Evolutionary conservation across 257 asterid genomes (phyloP).

Genomic region (Nicotiana knightiana): DNA sequence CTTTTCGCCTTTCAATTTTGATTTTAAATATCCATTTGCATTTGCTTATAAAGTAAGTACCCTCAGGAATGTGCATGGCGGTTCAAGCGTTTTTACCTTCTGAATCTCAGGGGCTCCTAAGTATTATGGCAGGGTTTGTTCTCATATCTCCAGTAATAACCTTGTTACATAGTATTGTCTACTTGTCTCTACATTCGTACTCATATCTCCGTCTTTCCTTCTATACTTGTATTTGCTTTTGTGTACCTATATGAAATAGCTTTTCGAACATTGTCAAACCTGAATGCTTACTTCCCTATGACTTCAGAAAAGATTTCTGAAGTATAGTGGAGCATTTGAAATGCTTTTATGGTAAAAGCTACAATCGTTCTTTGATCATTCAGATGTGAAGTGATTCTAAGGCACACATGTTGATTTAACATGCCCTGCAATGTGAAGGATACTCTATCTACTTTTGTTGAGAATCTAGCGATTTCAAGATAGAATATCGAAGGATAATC

Average conservation of each 20-base stretch:
- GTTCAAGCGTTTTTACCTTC: conserved; percentile 59
- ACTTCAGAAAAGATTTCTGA: not conserved
- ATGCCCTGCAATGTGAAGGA: not conserved
- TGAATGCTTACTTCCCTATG: not conserved
- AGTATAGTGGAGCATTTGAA: not conserved
- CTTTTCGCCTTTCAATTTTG: not conserved
- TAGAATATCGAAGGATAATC: not conserved
- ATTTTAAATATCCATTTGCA: not conserved
- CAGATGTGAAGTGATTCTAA: not conserved
- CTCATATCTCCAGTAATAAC: not conserved
- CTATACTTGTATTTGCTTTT: not conserved
- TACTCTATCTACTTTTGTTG: not conserved
- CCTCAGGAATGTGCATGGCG: conserved; percentile 77
- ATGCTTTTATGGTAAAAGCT: not conserved
- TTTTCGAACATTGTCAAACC: not conserved
- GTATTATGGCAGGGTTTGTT: conserved; percentile 52
- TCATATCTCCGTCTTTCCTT: not conserved
- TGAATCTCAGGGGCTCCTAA: conserved; percentile 43
- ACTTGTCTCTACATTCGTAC: not conserved
- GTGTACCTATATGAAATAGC: not conserved
- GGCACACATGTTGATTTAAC: not conserved
- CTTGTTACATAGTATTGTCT: not conserved
- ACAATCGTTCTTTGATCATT: not conserved
- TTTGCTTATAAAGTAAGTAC: conserved; percentile 1
- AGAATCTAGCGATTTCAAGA: too few relatives aligned